These are phyloP conservation scores for Emergomyces orientalis DNA, from an alignment of 2,329 filamentous ascomycete species.

Conservation along the genomic window DNA sequence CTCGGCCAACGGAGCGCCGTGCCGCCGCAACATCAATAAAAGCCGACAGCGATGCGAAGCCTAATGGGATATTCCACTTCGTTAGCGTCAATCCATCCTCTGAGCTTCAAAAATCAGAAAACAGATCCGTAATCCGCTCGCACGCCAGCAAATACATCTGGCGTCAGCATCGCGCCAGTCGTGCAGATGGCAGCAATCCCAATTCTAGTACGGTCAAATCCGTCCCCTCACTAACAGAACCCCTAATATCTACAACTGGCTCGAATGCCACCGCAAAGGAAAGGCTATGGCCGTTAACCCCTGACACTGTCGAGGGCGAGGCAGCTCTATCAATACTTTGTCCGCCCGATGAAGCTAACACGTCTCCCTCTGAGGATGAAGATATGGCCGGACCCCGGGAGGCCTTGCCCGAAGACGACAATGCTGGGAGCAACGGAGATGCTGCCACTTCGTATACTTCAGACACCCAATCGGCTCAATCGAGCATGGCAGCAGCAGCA, in stretches of 20 bases:
- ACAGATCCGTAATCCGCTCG: slow-evolving; percentile 17
- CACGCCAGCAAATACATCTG: slow-evolving; percentile 19
- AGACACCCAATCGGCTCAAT: not conserved
- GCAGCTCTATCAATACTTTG: not conserved
- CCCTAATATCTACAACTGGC: not conserved
- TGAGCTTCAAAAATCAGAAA: slow-evolving; percentile 16
- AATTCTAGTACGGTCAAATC: not conserved
- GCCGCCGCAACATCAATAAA: not conserved
- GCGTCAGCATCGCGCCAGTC: slow-evolving; percentile 17
- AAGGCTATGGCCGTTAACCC: not conserved
- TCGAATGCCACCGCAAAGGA: not conserved
- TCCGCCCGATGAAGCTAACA: not conserved
- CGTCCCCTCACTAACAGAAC: not conserved
- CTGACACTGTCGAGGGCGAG: not conserved
- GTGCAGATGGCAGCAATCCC: slow-evolving; percentile 4
- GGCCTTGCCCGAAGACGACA: not conserved
- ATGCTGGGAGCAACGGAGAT: not conserved
- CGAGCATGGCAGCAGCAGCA: not conserved
- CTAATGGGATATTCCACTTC: slow-evolving; percentile 15
- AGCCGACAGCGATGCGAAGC: not conserved
- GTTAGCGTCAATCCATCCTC: slow-evolving; percentile 18
- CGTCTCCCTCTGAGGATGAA: not conserved
- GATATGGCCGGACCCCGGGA: not conserved
- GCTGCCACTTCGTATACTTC: not conserved
- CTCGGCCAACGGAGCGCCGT: slow-evolving; percentile 2